Evolutionary conservation across 495 filamentous ascomycete species (phyloP).

Genomic region (Tuber indicum): DNA sequence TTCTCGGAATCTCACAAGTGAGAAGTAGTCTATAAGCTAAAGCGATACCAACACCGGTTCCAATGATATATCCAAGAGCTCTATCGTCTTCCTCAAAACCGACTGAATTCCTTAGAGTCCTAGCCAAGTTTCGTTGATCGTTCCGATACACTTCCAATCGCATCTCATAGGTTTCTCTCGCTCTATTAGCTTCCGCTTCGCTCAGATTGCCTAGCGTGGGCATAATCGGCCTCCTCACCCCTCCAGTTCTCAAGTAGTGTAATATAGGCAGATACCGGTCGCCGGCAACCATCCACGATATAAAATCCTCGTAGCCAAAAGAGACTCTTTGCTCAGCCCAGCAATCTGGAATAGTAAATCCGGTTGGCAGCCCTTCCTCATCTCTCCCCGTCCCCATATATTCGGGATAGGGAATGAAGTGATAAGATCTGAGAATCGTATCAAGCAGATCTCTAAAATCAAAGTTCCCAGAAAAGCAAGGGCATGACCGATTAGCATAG

Average conservation of each 20-base stretch:
- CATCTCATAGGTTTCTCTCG: conserved; percentile 17
- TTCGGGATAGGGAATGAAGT: conserved; percentile 9
- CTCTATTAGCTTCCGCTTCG: background rate
- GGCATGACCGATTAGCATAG: conserved; percentile 24
- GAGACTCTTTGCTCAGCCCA: conserved; percentile 16
- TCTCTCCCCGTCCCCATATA: background rate
- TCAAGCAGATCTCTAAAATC: conserved; percentile 27
- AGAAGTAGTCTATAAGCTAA: conserved; percentile 28
- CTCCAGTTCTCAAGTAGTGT: conserved; percentile 12
- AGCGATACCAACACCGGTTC: conserved; percentile 25
- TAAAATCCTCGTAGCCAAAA: conserved; percentile 15
- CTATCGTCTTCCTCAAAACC: conserved; percentile 25
- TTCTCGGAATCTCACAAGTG: conserved; percentile 20
- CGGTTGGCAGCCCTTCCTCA: background rate
- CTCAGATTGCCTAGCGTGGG: background rate
- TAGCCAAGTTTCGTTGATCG: conserved; percentile 1
- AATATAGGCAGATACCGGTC: conserved; percentile 27
- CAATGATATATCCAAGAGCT: conserved; percentile 22
- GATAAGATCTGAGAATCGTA: conserved; percentile 24
- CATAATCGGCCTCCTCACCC: conserved; percentile 2
- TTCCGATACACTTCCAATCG: conserved; percentile 10
- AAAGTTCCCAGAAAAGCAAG: conserved; percentile 25
- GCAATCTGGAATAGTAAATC: conserved; percentile 8
- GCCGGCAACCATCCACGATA: conserved; percentile 26
- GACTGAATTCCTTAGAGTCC: conserved; percentile 13